These are phyloP conservation scores for Glycine latifolia DNA, from an alignment of 306 rosid species.

Conservation along the genomic window DNA sequence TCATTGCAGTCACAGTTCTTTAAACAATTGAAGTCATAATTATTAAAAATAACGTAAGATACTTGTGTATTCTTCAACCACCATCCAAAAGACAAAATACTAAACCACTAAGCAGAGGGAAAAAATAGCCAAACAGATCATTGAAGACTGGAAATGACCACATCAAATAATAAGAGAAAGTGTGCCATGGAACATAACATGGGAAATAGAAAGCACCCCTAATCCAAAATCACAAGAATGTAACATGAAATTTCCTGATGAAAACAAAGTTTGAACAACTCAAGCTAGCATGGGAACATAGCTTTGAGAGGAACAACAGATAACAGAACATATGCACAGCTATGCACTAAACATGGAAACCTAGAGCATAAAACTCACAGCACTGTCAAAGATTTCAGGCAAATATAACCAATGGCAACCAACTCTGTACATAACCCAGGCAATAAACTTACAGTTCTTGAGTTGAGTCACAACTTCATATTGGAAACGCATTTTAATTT, in stretches of 20 bases:
- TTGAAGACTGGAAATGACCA: constrained; percentile 17
- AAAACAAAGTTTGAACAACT: constrained; percentile 17
- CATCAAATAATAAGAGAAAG: constrained; percentile 24
- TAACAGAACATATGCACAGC: not conserved
- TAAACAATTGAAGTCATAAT: constrained; percentile 11
- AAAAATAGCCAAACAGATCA: constrained; percentile 36
- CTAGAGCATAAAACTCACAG: constrained; percentile 1
- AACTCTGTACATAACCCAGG: constrained; percentile 15
- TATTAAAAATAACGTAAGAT: not conserved
- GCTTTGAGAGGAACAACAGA: constrained; percentile 2
- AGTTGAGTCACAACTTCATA: constrained; percentile 24
- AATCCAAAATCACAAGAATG: constrained; percentile 24
- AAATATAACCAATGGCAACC: constrained; percentile 19
- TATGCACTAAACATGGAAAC: constrained; percentile 3
- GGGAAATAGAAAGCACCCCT: constrained; percentile 6
- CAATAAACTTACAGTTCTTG: not conserved
- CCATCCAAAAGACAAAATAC: constrained; percentile 11
- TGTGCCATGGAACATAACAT: constrained; percentile 21
- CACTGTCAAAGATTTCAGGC: constrained; percentile 6
- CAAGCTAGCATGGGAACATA: constrained; percentile 7
- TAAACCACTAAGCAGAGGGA: not conserved
- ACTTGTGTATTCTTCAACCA: constrained; percentile 31
- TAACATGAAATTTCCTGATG: constrained; percentile 7
- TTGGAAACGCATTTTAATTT: constrained; percentile 20
- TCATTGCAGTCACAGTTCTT: constrained; percentile 26